phyloP scores from a whole-genome alignment of 2,329 filamentous ascomycete species.

The Alternaria sp. region DNA sequence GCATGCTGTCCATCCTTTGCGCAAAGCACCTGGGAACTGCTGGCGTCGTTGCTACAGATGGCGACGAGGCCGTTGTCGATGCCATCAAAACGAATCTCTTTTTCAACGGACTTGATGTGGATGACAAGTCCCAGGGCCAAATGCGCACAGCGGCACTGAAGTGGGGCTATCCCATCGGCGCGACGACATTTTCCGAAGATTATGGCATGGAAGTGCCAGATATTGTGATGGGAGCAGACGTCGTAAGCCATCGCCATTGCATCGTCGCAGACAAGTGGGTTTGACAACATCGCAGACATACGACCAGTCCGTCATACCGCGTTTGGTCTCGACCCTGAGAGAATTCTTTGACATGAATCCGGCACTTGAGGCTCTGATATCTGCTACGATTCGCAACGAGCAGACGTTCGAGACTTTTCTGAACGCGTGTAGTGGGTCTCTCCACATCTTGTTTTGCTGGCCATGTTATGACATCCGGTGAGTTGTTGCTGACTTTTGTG shows the following conservation, averaged over 20 bases:
- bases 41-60: conserved; percentile 75
- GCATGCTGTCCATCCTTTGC: conserved; percentile 76
- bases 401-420: conserved; percentile 73
- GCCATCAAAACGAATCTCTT: conserved; percentile 72
- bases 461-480: conserved; percentile 32
- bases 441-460: conserved; percentile 29
- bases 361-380: conserved; percentile 67
- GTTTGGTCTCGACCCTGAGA: conserved; percentile 70
- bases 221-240: conserved; percentile 76
- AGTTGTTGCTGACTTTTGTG: conserved; percentile 49
- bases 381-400: conserved; percentile 74
- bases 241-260: conserved; percentile 56
- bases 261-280: conserved; percentile 20
- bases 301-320: conserved; percentile 69
- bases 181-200: conserved; percentile 65
- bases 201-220: conserved; percentile 61
- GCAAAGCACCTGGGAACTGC: conserved; percentile 69
- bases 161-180: conserved; percentile 70
- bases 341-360: conserved; percentile 68
- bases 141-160: conserved; percentile 65
- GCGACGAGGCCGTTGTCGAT: conserved; percentile 75
- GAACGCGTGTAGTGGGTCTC: conserved; percentile 63
- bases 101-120: conserved; percentile 69
- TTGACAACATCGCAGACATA: conserved; percentile 65
- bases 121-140: conserved; percentile 31